Evolutionary conservation across 2,329 filamentous ascomycete genomes (phyloP).

Genomic region (Microsporum audouinii): DNA sequence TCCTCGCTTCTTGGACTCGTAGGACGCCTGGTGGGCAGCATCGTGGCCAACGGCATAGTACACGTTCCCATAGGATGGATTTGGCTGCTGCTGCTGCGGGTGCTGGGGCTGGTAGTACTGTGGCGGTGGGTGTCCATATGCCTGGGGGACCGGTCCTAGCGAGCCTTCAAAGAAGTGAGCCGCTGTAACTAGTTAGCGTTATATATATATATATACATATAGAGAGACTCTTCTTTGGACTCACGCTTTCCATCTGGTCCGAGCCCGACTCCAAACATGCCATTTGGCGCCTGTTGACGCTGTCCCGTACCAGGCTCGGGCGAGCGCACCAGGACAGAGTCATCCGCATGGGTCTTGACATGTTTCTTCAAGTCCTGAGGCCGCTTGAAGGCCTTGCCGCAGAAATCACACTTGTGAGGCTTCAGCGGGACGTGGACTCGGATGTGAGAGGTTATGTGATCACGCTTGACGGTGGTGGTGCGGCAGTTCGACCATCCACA

Average conservation of each 20-base stretch:
- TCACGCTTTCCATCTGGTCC: slow-evolving; percentile 27
- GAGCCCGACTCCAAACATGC: slow-evolving; percentile 27
- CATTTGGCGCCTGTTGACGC: slow-evolving; percentile 28
- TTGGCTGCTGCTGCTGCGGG: slow-evolving; percentile 43
- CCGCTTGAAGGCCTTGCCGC: slow-evolving; percentile 96
- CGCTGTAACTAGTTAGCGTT: slow-evolving; percentile 19
- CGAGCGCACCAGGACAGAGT: slow-evolving; percentile 63
- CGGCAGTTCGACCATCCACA: slow-evolving; percentile 96
- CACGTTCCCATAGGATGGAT: slow-evolving; percentile 56
- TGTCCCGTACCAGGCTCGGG: slow-evolving; percentile 45
- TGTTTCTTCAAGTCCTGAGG: slow-evolving; percentile 99
- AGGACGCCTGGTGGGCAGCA: slow-evolving; percentile 49
- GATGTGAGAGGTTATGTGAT: slow-evolving; percentile 98
- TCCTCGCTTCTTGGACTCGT: slow-evolving; percentile 70
- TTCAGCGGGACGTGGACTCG: slow-evolving; percentile 97
- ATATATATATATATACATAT: not conserved
- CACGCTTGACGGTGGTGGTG: slow-evolving; percentile 94
- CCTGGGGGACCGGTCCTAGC: slow-evolving; percentile 36
- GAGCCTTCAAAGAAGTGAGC: slow-evolving; percentile 48
- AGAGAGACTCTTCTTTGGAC: slow-evolving; percentile 8
- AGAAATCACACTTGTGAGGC: slow-evolving; percentile 98
- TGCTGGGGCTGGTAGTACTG: slow-evolving; percentile 40
- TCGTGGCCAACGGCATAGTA: slow-evolving; percentile 69
- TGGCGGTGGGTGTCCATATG: slow-evolving; percentile 34
- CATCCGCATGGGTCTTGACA: slow-evolving; percentile 96